These are phyloP conservation scores for Ophiobolus disseminans DNA, from an alignment of 2,329 filamentous ascomycete species.

Conservation along the genomic window DNA sequence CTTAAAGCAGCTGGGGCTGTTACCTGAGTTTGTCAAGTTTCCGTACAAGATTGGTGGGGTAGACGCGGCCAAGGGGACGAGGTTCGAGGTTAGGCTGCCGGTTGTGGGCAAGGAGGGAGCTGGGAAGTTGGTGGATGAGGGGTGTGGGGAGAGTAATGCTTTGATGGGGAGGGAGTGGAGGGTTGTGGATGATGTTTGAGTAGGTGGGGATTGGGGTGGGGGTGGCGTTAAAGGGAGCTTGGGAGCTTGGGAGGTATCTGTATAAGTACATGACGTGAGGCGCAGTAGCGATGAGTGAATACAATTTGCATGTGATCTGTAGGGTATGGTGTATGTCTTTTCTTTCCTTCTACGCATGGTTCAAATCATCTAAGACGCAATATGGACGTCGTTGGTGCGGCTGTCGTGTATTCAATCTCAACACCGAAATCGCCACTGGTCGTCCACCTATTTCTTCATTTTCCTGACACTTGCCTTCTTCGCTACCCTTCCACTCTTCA, in stretches of 20 bases:
- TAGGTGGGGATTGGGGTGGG: neutral
- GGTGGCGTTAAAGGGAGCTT: neutral
- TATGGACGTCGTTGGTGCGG: too few species aligned
- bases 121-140: slow-evolving; percentile 60
- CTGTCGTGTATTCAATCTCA: too few species aligned
- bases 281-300: neutral
- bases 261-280: neutral
- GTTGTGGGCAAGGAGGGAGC: slow-evolving; percentile 64
- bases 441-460: too few species aligned
- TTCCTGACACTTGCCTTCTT: too few species aligned
- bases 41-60: slow-evolving; percentile 50
- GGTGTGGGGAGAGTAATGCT: slow-evolving; percentile 59
- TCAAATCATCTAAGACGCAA: too few species aligned
- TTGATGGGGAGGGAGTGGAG: slow-evolving; percentile 58
- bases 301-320: too few species aligned
- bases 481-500: too few species aligned
- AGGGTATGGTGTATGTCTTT: too few species aligned
- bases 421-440: too few species aligned
- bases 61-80: slow-evolving; percentile 49
- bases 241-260: neutral
- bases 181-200: slow-evolving; percentile 35
- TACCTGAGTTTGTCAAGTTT: slow-evolving; percentile 71
- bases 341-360: too few species aligned
- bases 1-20: slow-evolving; percentile 66
- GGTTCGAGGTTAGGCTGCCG: slow-evolving; percentile 67